Evolutionary conservation across 371 early-diverging fungal genomes (phyloP).

Genomic region (Capniomyces stellatus): DNA sequence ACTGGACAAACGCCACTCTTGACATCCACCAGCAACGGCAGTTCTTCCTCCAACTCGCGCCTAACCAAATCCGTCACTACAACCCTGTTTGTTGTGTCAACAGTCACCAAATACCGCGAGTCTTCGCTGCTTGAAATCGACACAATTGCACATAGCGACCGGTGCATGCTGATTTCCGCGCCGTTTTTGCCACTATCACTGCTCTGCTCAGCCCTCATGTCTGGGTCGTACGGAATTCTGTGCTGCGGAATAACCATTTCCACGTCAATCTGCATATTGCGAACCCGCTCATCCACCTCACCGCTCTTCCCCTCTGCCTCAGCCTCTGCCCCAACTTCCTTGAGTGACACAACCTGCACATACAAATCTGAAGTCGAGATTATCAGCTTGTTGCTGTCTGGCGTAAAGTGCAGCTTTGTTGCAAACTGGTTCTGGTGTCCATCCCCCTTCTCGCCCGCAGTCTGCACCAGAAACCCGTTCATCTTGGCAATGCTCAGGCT

Average conservation of each 20-base stretch:
- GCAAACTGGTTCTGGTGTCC: not conserved
- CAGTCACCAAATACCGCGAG: conserved; percentile 63
- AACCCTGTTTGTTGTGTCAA: conserved; percentile 52
- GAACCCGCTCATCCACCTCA: not conserved
- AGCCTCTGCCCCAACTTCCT: not conserved
- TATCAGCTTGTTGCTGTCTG: not conserved
- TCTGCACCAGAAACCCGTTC: conserved; percentile 5
- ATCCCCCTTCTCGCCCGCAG: not conserved
- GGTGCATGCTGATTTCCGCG: not conserved
- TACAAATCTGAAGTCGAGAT: not conserved
- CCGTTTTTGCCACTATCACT: not conserved
- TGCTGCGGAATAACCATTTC: not conserved
- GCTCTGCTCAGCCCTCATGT: not conserved
- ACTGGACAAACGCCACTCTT: conserved; percentile 27
- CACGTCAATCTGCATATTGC: not conserved
- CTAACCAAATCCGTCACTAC: conserved; percentile 59
- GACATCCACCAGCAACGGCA: conserved; percentile 37
- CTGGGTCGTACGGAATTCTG: not conserved
- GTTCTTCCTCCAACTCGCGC: conserved; percentile 43
- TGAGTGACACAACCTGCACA: not conserved
- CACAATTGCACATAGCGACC: conserved; percentile 26
- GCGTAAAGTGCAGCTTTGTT: not conserved
- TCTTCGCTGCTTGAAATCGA: conserved; percentile 53
- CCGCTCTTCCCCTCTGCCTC: too few relatives aligned
- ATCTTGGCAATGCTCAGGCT: not conserved